Evolutionary conservation across 129 eudicot genomes (phyloP), one percentile per base, ranked within the genome.

Genomic region (sunflower (Helianthus annuus)): DNA sequence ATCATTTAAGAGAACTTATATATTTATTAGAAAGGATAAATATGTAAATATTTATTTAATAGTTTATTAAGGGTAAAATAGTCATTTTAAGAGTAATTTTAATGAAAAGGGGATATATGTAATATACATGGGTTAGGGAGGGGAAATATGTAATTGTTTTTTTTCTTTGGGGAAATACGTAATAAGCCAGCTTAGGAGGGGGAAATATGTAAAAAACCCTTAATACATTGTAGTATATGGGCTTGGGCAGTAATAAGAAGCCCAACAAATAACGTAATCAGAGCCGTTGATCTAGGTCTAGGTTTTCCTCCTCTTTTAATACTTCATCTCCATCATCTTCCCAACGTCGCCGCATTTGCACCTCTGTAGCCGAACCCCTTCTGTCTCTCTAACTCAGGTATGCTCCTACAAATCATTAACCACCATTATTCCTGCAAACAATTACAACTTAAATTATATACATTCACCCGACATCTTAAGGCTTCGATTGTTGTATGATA

Each of bases 321-420:
- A 24, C 55, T 64, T 57, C 54, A 4, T 42, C 72, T 42, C 39
- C 63, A 24, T 3, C 27, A 0, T 14, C 53, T 40, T 32, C 56
- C 53, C 45, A 65, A 14, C 44, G 48, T 55, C 56, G 79, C 73
- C 66, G 79, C 73, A 46, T 54, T 72, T 64, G 17, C 49, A 27
- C 34, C 16, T 64, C 64, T 64, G 66, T 13, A 51, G 71, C 53
- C 46, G 65, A 52, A 19, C 45, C 55, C 55, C 49, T 12, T 71
- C 4, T 13, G 55, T 39, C 67, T 71, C 66, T 22, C 42, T 66
- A 66, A 40, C 66, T 74, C 79, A 75, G 79, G 79, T 75, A 75
- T 10, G 34, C 22, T 48, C 15, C 40, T 11, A 10, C 61, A 5
- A 60, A 7, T 71, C n/a, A 9, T 13, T 2, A 13, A 40, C 6